Evolutionary conservation across 495 filamentous ascomycete species (phyloP).

Genomic region (Xylaria acuta): DNA sequence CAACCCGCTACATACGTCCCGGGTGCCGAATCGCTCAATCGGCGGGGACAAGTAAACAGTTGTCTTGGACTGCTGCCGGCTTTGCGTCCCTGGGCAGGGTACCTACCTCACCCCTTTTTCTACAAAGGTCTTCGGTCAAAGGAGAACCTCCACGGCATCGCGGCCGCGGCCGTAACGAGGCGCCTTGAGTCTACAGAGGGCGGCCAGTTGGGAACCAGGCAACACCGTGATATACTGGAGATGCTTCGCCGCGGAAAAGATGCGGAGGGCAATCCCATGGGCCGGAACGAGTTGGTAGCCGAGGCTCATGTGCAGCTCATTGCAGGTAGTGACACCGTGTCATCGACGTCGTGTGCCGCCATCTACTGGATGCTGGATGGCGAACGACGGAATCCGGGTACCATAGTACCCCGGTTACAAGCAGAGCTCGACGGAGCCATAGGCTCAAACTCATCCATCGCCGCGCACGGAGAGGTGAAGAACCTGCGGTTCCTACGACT

Average conservation of each 20-base stretch:
- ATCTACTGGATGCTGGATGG: constrained; percentile 68
- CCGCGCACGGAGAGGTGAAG: constrained; percentile 70
- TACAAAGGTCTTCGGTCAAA: constrained; percentile 62
- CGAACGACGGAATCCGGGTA: constrained; percentile 60
- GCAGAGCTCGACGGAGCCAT: constrained; percentile 71
- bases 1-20: constrained; percentile 59
- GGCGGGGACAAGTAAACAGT: constrained; percentile 66
- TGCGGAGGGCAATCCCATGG: constrained; percentile 71
- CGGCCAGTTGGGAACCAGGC: constrained; percentile 45
- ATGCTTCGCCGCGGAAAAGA: constrained; percentile 84
- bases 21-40: constrained; percentile 68
- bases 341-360: constrained; percentile 81
- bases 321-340: constrained; percentile 83
- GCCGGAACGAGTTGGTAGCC: constrained; percentile 76
- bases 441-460: constrained; percentile 65
- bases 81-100: constrained; percentile 66
- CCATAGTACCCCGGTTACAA: constrained; percentile 70
- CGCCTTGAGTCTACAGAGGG: constrained; percentile 62
- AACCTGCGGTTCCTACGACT: constrained; percentile 75
- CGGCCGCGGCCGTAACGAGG: constrained; percentile 75
- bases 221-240: constrained; percentile 76
- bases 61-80: constrained; percentile 61
- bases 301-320: constrained; percentile 87
- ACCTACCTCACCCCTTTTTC: constrained; percentile 72
- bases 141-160: constrained; percentile 69